Conservation (phyloP, 2,329 filamentous ascomycete species). For the Dactylellina haptotyla region DNA sequence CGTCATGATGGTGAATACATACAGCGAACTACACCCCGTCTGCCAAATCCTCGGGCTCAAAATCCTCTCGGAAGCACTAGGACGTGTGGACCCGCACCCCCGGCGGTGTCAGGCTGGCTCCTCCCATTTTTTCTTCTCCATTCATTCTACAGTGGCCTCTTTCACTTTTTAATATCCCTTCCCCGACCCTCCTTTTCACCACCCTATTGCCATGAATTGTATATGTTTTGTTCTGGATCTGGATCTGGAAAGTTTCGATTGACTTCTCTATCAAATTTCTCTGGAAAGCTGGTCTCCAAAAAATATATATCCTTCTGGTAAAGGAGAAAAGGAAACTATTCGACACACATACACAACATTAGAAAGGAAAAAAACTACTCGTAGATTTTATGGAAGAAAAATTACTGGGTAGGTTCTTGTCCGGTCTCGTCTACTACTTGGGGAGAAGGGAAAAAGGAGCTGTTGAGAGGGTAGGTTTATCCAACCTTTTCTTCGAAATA, state of each 20-base stretch:
- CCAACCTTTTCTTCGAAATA: neutral
- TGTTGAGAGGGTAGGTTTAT: slow-evolving; percentile 29
- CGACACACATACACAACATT: neutral
- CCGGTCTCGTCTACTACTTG: neutral
- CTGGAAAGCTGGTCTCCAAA: slow-evolving; percentile 1
- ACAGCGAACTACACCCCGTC: slow-evolving; percentile 44
- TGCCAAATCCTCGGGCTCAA: slow-evolving; percentile 32
- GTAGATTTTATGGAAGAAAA: neutral
- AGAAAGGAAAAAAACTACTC: neutral
- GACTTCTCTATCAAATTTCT: neutral
- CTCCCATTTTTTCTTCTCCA: neutral
- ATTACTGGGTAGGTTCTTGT: slow-evolving; percentile 6
- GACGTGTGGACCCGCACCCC: slow-evolving; percentile 21
- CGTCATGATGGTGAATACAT: neutral
- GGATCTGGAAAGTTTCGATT: slow-evolving; percentile 14
- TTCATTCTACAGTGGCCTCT: too few relatives aligned
- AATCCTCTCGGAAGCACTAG: slow-evolving; percentile 49
- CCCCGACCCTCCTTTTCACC: neutral
- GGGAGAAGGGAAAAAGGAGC: neutral
- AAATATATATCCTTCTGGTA: neutral
- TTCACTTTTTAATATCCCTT: too few relatives aligned
- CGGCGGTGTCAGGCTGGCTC: neutral
- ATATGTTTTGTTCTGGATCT: slow-evolving; percentile 22
- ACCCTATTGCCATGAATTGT: neutral
- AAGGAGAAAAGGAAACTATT: neutral